These are phyloP conservation scores for Auricularia sp. DNA, from an alignment of 768 basidiomycete genomes.

Conservation along the genomic window DNA sequence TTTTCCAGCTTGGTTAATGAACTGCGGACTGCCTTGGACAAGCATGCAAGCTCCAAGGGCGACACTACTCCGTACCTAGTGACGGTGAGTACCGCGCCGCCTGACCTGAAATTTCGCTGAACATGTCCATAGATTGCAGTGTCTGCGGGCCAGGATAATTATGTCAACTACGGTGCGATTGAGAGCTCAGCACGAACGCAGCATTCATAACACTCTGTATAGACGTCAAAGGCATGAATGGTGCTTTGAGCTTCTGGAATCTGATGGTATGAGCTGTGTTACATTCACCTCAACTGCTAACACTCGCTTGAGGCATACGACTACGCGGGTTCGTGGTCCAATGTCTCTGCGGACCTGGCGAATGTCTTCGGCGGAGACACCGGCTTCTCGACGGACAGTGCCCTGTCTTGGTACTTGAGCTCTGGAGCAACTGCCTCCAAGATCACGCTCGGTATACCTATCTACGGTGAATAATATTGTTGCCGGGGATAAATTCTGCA, in stretches of 20 bases:
- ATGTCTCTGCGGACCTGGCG: slow-evolving; percentile 40
- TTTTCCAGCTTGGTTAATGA: slow-evolving; percentile 56
- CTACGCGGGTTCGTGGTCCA: slow-evolving; percentile 55
- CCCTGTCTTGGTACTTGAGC: slow-evolving; percentile 49
- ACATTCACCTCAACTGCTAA: background rate
- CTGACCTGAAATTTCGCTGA: background rate
- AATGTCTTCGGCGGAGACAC: slow-evolving; percentile 62
- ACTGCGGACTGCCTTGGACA: slow-evolving; percentile 52
- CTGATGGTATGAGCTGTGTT: background rate
- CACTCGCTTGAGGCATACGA: slow-evolving; percentile 46
- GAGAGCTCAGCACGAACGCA: too few species aligned
- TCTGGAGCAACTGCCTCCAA: slow-evolving; percentile 57
- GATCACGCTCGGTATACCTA: slow-evolving; percentile 41
- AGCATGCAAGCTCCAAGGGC: slow-evolving; percentile 48
- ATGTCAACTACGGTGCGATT: slow-evolving; percentile 25
- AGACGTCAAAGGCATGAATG: slow-evolving; percentile 53
- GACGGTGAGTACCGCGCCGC: slow-evolving; percentile 24
- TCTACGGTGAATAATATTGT: background rate
- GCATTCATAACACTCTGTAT: slow-evolving; percentile 17
- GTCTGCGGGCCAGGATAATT: slow-evolving; percentile 51
- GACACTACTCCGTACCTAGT: slow-evolving; percentile 49
- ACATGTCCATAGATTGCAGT: slow-evolving; percentile 37
- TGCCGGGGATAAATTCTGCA: background rate
- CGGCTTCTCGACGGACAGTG: slow-evolving; percentile 55
- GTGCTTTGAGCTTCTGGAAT: slow-evolving; percentile 60